Evolutionary conservation across 306 rosid genomes (phyloP).

Genomic region (Casuarina equisetifolia): DNA sequence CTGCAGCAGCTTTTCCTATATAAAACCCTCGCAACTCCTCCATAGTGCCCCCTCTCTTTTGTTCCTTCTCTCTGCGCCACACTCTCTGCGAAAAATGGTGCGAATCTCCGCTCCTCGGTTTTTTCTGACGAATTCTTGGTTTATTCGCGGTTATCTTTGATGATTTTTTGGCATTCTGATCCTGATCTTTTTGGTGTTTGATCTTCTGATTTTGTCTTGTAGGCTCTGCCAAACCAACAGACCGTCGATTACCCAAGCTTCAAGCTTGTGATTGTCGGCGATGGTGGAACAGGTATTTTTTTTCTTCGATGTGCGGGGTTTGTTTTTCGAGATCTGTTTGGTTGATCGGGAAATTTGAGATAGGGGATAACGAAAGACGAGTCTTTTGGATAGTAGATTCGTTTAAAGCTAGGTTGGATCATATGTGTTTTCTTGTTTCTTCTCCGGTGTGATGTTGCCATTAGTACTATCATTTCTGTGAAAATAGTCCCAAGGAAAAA

Average conservation of each 20-base stretch:
- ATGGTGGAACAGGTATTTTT: conserved; percentile 72
- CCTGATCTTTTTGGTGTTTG: not conserved
- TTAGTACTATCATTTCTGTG: not conserved
- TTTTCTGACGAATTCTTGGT: not conserved
- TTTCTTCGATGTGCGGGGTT: not conserved
- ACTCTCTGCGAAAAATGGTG: conserved; percentile 28
- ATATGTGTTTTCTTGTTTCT: too few relatives aligned
- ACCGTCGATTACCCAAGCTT: conserved; percentile 78
- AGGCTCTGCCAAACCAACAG: conserved; percentile 82
- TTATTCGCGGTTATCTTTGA: not conserved
- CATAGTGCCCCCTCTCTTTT: not conserved
- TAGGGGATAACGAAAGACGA: not conserved
- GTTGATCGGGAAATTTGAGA: not conserved
- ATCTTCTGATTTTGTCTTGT: not conserved
- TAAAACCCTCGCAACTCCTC: conserved; percentile 11
- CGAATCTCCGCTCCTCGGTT: not conserved
- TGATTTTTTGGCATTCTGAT: not conserved
- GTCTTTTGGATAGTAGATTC: not conserved
- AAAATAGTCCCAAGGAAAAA: not conserved
- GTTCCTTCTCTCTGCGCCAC: conserved; percentile 3
- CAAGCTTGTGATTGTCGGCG: conserved; percentile 85
- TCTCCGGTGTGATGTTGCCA: not conserved
- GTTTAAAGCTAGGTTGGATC: too few relatives aligned
- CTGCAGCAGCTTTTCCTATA: not conserved
- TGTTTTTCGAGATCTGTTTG: conserved; percentile 8